These are phyloP conservation scores for Cajanus cajan DNA, from an alignment of 306 rosid species.

Conservation along the genomic window DNA sequence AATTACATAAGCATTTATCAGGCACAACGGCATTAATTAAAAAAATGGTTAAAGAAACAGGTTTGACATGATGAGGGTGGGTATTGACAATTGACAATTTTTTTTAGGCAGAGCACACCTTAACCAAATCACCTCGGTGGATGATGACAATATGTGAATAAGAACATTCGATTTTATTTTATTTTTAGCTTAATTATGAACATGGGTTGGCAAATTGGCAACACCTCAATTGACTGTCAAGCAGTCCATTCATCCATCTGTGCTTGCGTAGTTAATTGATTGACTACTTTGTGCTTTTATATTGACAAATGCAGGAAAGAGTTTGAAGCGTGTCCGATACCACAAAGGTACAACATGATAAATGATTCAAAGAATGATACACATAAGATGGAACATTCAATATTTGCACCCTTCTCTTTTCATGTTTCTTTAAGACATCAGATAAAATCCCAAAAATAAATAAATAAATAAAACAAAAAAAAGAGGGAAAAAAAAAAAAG, in stretches of 20 bases:
- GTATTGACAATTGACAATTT: background rate
- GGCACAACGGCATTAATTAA: background rate
- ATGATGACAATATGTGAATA: background rate
- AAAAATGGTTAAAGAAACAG: background rate
- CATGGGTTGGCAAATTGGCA: background rate
- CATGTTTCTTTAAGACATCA: too few species aligned
- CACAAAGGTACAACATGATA: background rate
- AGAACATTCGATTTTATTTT: background rate
- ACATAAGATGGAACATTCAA: background rate
- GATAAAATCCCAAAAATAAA: too few species aligned
- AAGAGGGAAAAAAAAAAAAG: too few species aligned
- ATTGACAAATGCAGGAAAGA: background rate
- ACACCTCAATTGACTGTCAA: background rate
- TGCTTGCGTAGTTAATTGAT: background rate
- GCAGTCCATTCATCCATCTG: background rate
- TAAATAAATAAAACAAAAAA: too few species aligned
- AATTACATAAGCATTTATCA: background rate
- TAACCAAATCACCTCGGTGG: background rate
- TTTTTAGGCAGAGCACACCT: background rate
- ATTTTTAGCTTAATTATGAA: background rate
- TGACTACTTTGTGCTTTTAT: background rate
- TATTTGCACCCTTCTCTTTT: too few species aligned
- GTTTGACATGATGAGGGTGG: background rate
- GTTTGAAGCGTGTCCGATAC: background rate
- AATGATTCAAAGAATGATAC: background rate